Evolutionary conservation across 169 alveolate genomes (phyloP).

Genomic region (Neospora caninum): DNA sequence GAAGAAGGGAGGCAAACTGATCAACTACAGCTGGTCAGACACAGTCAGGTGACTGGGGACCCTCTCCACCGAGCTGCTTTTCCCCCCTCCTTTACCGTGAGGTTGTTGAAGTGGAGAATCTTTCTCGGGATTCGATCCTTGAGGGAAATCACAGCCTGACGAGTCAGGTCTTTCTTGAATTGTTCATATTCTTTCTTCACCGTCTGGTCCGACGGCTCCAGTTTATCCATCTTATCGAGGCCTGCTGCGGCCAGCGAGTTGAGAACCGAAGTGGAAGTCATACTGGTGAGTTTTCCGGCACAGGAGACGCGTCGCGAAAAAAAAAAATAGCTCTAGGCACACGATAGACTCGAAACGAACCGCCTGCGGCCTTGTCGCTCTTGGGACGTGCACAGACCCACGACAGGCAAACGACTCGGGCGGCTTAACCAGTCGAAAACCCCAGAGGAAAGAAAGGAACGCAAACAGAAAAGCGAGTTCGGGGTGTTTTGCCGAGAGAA

Average conservation of each 20-base stretch:
- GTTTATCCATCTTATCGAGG: constrained; percentile 72
- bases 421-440: too few relatives aligned
- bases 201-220: constrained; percentile 81
- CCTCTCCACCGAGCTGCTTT: neutral
- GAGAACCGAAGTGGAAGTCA: constrained; percentile 29
- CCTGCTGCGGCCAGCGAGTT: constrained; percentile 40
- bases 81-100: constrained; percentile 72
- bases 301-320: neutral
- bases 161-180: constrained; percentile 84
- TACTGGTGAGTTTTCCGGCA: neutral
- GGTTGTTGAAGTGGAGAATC: constrained; percentile 82
- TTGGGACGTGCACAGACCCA: too few relatives aligned
- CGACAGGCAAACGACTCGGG: too few relatives aligned
- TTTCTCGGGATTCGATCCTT: constrained; percentile 87
- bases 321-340: too few relatives aligned
- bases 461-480: too few relatives aligned
- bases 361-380: too few relatives aligned
- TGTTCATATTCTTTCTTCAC: constrained; percentile 81
- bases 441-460: too few relatives aligned
- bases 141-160: constrained; percentile 81
- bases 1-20: too few relatives aligned
- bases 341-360: too few relatives aligned
- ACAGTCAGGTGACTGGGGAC: too few relatives aligned
- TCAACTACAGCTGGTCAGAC: too few relatives aligned
- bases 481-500: too few relatives aligned